These are phyloP conservation scores for Botrytis elliptica DNA, from an alignment of 2,329 filamentous ascomycete genomes.

Conservation along the genomic window DNA sequence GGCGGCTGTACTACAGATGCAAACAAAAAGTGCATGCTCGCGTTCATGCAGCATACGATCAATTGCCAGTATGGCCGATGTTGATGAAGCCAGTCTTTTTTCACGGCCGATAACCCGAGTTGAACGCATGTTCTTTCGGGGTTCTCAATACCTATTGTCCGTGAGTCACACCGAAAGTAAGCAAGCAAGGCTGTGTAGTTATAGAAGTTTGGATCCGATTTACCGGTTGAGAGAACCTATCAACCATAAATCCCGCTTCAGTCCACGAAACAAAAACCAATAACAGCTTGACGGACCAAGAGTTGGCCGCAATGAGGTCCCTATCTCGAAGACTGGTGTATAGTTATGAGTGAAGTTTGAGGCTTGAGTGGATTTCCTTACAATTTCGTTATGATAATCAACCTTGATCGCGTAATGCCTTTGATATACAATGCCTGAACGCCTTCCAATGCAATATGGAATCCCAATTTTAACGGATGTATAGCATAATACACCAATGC, in stretches of 20 bases:
- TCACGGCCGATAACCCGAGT: background rate
- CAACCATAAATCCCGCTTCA: background rate
- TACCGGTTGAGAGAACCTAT: background rate
- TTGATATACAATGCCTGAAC: background rate
- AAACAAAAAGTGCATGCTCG: background rate
- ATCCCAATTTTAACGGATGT: background rate
- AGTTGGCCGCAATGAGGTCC: background rate
- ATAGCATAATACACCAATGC: background rate
- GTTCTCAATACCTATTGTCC: background rate
- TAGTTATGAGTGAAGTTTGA: conserved; percentile 8
- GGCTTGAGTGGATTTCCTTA: background rate
- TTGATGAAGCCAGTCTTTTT: background rate
- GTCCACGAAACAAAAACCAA: background rate
- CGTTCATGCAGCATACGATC: background rate
- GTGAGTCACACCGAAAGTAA: conserved; percentile 1
- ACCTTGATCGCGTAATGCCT: background rate
- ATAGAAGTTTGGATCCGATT: background rate
- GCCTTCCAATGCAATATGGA: conserved; percentile 3
- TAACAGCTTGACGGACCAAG: background rate
- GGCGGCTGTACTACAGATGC: conserved; percentile 1
- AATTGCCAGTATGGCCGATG: background rate
- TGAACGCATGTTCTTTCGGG: background rate
- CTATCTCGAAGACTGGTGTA: background rate
- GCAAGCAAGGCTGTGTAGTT: background rate
- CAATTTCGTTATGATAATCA: conserved; percentile 11